phyloP scores from a whole-genome alignment of 805 yeast species.

The fission yeast (Schizosaccharomyces pombe) region DNA sequence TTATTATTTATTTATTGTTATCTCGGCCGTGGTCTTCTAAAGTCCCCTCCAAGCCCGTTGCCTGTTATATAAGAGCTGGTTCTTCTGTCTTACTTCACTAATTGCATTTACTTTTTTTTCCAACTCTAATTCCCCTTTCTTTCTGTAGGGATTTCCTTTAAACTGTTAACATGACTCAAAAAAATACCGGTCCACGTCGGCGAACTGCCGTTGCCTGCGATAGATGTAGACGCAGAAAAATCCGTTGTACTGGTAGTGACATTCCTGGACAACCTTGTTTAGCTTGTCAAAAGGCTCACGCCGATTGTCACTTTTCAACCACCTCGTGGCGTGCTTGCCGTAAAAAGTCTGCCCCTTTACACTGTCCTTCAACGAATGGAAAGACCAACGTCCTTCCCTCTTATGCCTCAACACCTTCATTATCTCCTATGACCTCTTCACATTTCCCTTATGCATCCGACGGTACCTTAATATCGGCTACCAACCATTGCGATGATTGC shows the following conservation, averaged over 20 bases:
- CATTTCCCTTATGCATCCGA: too few species aligned
- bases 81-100: too few species aligned
- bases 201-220: constrained; percentile 17
- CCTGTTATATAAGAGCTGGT: too few species aligned
- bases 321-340: background rate
- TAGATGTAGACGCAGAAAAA: constrained; percentile 11
- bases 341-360: background rate
- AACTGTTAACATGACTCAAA: background rate
- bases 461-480: too few species aligned
- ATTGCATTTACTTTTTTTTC: too few species aligned
- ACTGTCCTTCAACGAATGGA: too few species aligned
- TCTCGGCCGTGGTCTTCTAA: too few species aligned
- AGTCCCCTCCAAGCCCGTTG: too few species aligned
- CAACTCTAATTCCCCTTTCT: background rate
- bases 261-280: background rate
- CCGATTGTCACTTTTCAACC: background rate
- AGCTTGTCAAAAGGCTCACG: background rate
- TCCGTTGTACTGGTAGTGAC: constrained; percentile 22
- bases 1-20: too few species aligned
- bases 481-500: too few species aligned
- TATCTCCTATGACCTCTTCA: background rate
- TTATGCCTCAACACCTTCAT: background rate
- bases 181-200: constrained; percentile 8
- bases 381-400: too few species aligned
- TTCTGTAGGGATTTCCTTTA: background rate